Conservation (phyloP, 73 alveolate species). For the Vitrella brassicaformis region DNA sequence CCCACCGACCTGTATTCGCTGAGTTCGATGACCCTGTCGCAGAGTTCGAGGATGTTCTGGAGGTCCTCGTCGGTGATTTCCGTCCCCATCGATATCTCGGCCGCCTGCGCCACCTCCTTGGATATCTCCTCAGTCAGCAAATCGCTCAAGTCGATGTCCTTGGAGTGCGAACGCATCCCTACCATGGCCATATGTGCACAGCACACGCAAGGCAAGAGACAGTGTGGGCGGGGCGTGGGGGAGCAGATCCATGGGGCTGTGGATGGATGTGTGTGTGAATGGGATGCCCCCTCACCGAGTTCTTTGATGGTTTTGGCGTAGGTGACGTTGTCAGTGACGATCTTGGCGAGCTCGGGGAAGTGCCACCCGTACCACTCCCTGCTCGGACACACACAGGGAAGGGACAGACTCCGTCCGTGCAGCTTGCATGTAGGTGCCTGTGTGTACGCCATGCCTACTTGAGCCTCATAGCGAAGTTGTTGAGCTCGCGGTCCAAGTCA, state of each 20-base stretch:
- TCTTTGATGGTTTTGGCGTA: constrained; percentile 76
- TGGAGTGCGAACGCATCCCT: neutral
- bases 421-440: neutral
- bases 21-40: constrained; percentile 76
- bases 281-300: neutral
- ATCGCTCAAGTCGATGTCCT: neutral
- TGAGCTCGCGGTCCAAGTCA: constrained; percentile 96
- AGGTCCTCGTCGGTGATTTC: constrained; percentile 91
- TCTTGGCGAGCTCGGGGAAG: constrained; percentile 98
- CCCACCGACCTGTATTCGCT: constrained; percentile 49
- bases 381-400: neutral
- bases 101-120: constrained; percentile 18
- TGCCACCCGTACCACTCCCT: constrained; percentile 99
- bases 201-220: no score
- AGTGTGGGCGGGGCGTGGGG: no score
- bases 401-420: neutral
- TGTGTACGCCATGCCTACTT: neutral
- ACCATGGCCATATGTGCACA: no score
- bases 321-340: constrained; percentile 90
- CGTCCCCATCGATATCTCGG: constrained; percentile 71
- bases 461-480: constrained; percentile 99
- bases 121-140: neutral
- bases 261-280: no score
- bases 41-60: constrained; percentile 65
- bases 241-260: no score